Percentiles rank a stretch among this genome's conserved stretches.
Evolutionary conservation across 768 basidiomycete species (phyloP).

Genomic region (Amanita pseudoporphyria): DNA sequence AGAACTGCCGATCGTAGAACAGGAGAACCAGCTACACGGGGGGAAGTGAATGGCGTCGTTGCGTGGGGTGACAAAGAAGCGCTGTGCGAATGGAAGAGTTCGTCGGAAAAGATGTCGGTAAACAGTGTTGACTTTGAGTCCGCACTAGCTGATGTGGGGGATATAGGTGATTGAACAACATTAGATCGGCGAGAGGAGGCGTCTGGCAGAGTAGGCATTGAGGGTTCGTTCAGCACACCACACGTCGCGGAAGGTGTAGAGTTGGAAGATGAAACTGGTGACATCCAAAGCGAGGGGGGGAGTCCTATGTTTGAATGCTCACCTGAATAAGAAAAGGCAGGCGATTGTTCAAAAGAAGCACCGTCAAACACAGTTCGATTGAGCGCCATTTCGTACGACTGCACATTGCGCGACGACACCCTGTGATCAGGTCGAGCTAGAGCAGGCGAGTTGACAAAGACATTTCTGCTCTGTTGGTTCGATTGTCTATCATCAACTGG

Average conservation of each 20-base stretch:
- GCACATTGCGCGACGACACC: not conserved
- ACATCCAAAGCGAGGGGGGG: constrained; percentile 83
- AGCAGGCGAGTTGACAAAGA: not conserved
- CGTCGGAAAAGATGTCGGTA: constrained; percentile 62
- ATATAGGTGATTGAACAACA: constrained; percentile 30
- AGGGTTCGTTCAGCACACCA: constrained; percentile 26
- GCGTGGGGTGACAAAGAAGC: constrained; percentile 29
- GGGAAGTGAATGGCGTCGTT: constrained; percentile 54
- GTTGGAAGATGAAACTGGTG: constrained; percentile 44
- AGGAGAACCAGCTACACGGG: constrained; percentile 59
- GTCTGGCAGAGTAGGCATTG: constrained; percentile 27
- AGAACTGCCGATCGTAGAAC: constrained; percentile 40
- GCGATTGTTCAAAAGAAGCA: constrained; percentile 12
- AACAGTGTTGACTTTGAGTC: constrained; percentile 58
- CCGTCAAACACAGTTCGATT: constrained; percentile 6
- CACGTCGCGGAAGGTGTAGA: constrained; percentile 29
- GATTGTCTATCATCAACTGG: constrained; percentile 9
- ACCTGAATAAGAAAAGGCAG: constrained; percentile 22
- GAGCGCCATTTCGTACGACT: not conserved
- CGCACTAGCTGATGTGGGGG: constrained; percentile 33
- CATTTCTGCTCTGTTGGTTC: not conserved
- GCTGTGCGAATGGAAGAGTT: constrained; percentile 40
- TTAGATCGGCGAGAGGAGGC: constrained; percentile 25
- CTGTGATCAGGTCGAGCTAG: not conserved
- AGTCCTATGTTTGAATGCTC: constrained; percentile 47